Percentiles rank a stretch among this genome's conserved stretches.
phyloP scores from a whole-genome alignment of 139 green algal genomes.

The Edaphochlamys debaryana region DNA sequence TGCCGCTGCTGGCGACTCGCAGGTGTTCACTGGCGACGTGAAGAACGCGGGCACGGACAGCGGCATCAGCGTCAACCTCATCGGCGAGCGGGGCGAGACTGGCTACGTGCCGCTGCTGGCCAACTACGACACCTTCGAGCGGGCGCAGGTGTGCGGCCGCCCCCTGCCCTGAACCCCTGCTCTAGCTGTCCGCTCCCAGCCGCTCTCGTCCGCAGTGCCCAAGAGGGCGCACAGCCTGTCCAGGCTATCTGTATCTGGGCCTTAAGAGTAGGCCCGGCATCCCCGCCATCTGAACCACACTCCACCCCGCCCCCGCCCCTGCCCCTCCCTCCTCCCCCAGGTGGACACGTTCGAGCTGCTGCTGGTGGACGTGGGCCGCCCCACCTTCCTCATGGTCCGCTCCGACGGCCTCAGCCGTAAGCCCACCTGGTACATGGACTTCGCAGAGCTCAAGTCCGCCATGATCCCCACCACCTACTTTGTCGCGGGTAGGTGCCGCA shows the following conservation, averaged over 20 bases:
- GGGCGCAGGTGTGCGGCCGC: slow-evolving; percentile 44
- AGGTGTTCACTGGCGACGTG: slow-evolving; percentile 64
- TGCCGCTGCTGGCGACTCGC: too few species aligned
- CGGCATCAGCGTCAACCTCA: slow-evolving; percentile 60
- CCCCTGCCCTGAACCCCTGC: too few species aligned
- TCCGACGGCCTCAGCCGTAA: slow-evolving; percentile 50
- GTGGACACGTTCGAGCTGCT: slow-evolving; percentile 59
- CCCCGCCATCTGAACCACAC: too few species aligned
- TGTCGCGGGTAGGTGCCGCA: slow-evolving; percentile 19
- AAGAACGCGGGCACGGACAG: slow-evolving; percentile 77
- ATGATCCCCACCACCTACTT: slow-evolving; percentile 36
- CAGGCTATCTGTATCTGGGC: too few species aligned
- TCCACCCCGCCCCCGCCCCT: too few species aligned
- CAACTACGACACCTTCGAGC: slow-evolving; percentile 66
- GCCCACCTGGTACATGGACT: slow-evolving; percentile 60
- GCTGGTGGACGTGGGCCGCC: slow-evolving; percentile 53
- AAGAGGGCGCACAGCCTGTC: too few species aligned
- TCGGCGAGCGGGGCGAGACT: slow-evolving; percentile 51
- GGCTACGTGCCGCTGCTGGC: slow-evolving; percentile 57
- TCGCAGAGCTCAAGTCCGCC: slow-evolving; percentile 22
- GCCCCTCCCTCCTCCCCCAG: not conserved
- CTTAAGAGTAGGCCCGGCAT: too few species aligned
- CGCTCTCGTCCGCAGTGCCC: too few species aligned
- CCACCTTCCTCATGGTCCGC: slow-evolving; percentile 45
- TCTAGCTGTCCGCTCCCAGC: too few species aligned